phyloP scores from a whole-genome alignment of 305 asterid genomes.

The Caryopteris hybrid region DNA sequence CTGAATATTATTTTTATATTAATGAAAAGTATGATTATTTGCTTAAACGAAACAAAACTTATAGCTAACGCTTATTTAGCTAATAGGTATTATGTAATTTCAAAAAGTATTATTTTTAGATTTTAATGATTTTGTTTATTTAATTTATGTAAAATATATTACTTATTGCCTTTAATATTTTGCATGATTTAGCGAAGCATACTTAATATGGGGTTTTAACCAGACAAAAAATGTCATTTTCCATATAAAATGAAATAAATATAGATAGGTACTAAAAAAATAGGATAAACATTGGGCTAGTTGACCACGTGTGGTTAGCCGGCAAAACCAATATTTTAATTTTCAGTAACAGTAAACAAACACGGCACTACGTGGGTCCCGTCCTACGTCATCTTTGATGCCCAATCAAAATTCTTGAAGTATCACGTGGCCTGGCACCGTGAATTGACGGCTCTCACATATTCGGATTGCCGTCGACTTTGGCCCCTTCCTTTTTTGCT shows the following conservation, averaged over 20 bases:
- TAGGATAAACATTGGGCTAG: not conserved
- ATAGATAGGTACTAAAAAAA: no score
- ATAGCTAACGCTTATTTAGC: no score
- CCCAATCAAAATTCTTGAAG: not conserved
- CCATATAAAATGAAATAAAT: no score
- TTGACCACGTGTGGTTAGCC: not conserved
- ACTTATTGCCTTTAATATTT: no score
- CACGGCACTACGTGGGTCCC: not conserved
- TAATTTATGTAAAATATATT: no score
- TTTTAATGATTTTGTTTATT: no score
- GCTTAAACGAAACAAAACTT: no score
- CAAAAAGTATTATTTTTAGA: no score
- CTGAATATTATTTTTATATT: no score
- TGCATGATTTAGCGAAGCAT: not conserved
- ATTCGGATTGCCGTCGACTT: slow-evolving; percentile 15
- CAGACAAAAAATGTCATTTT: no score
- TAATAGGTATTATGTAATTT: no score
- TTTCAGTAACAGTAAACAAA: not conserved
- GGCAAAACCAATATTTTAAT: not conserved
- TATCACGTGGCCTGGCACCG: slow-evolving; percentile 16
- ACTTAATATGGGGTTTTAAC: not conserved
- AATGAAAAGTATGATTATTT: no score
- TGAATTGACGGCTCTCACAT: slow-evolving; percentile 15
- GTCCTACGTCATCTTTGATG: not conserved
- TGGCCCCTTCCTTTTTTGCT: not conserved